Conservation (phyloP, 1,284 basidiomycete species). For the Trametes versicolor region DNA sequence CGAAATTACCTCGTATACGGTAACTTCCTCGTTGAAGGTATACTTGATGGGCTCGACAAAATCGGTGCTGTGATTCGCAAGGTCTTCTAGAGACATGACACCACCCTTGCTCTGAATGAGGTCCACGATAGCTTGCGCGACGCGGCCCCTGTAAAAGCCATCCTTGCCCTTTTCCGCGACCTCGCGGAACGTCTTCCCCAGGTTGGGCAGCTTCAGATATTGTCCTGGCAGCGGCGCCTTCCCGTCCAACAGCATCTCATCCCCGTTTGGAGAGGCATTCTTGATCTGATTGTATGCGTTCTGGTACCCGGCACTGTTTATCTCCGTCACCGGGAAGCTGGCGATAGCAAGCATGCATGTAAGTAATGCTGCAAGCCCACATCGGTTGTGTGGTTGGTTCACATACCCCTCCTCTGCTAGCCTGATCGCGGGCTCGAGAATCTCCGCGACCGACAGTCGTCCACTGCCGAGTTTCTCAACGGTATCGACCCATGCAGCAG, state of each 20-base stretch:
- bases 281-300: slow-evolving; percentile 79
- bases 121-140: slow-evolving; percentile 92
- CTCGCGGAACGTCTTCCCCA: slow-evolving; percentile 86
- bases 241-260: slow-evolving; percentile 88
- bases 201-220: slow-evolving; percentile 80
- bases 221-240: slow-evolving; percentile 83
- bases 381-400: background rate
- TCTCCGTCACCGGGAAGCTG: slow-evolving; percentile 84
- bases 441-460: slow-evolving; percentile 80
- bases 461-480: slow-evolving; percentile 86
- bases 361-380: background rate
- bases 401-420: slow-evolving; percentile 87
- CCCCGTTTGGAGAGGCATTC: slow-evolving; percentile 82
- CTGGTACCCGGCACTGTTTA: slow-evolving; percentile 81
- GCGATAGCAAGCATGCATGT: slow-evolving; percentile 1
- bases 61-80: slow-evolving; percentile 80
- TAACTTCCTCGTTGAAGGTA: slow-evolving; percentile 84
- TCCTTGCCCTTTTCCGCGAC: slow-evolving; percentile 86
- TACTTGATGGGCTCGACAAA: slow-evolving; percentile 93
- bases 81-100: slow-evolving; percentile 89
- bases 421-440: slow-evolving; percentile 88
- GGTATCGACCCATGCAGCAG: slow-evolving; percentile 94
- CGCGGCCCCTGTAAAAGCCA: slow-evolving; percentile 91
- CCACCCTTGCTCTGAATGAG: slow-evolving; percentile 86
- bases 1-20: slow-evolving; percentile 81